Evolutionary conservation across 2,329 filamentous ascomycete species (phyloP), one percentile per base, ranked within the genome.

Genomic region (Cercospora berteroae): DNA sequence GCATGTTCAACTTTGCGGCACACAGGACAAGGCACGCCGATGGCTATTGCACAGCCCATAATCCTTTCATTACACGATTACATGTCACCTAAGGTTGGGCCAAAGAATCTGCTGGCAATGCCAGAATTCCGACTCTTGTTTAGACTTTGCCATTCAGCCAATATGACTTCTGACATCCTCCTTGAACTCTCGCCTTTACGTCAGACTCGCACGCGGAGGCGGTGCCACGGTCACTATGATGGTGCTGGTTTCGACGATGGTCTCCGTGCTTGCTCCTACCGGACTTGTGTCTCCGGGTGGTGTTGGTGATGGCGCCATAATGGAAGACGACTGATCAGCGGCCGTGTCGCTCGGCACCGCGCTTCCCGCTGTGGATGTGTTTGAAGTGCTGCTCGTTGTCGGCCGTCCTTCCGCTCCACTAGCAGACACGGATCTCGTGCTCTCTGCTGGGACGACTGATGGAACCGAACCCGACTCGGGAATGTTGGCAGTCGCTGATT

Each of bases 361-460:
- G 12, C 52, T 56, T 56, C 13, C 52, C 12, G 52, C 9, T 13
- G 23, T 29, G 23, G 27, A 7, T 9, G 52, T 56, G 27, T 29
- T 27, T 23, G 52, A 56, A 12, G 52, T 27, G 13, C 23, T 56
- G 23, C 23, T 72, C n/a, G 63, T 71, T 29, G 36, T 42, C 16
- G 70, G 63, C 18, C 69, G 68, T 16, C 71, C 71, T 62, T 70
- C 52, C 2, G 70, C 70, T 27, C 62, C 58, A 36, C 66, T 66
- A 27, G 70, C 69, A 44, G 60, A 69, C 39, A 71, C 57, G 10
- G 70, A 68, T 23, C 66, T 71, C 7, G 71, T 69, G 20, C 65
- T 70, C 33, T 66, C 63, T 20, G 68, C 69, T 42, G 72, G 71
- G 18, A 60, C 48, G 27, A 68, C 69, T 13, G 68, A 70, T 29